Evolutionary conservation across 2,329 filamentous ascomycete genomes (phyloP).

Genomic region (Aureobasidium vineae): DNA sequence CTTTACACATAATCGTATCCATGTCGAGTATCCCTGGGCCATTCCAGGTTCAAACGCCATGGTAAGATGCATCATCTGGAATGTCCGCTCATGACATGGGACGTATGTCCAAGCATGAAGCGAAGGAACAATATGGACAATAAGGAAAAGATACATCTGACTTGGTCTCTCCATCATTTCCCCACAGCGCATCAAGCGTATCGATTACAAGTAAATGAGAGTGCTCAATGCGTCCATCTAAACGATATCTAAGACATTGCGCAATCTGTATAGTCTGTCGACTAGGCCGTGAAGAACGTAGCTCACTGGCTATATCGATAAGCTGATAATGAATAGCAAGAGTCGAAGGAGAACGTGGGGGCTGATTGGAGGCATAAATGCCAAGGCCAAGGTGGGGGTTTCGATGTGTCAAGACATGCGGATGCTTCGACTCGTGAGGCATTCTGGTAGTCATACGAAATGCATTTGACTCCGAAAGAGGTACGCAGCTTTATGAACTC

Average conservation of each 20-base stretch:
- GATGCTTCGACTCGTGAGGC: background rate
- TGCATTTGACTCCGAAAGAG: slow-evolving; percentile 42
- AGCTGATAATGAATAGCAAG: background rate
- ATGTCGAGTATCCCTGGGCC: background rate
- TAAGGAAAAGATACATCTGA: too few relatives aligned
- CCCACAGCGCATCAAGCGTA: background rate
- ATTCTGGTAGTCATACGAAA: slow-evolving; percentile 27
- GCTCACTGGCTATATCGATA: background rate
- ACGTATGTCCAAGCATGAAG: too few relatives aligned
- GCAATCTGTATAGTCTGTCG: background rate
- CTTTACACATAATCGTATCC: background rate
- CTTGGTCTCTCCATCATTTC: background rate
- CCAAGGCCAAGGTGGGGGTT: slow-evolving; percentile 17
- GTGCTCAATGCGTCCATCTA: slow-evolving; percentile 9
- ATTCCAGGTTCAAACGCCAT: too few relatives aligned
- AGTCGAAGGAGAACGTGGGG: background rate
- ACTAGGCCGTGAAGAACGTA: background rate
- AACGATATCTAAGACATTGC: slow-evolving; percentile 6
- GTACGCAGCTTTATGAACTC: slow-evolving; percentile 28
- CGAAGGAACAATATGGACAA: too few relatives aligned
- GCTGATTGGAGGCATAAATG: background rate
- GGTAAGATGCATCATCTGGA: background rate
- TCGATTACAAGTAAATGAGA: slow-evolving; percentile 5
- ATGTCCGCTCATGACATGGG: background rate
- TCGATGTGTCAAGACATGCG: slow-evolving; percentile 20